Percentiles rank a stretch among this genome's conserved stretches.
Conservation (phyloP, 108 stramenopile genomes). For the Nitzschia putrida region DNA sequence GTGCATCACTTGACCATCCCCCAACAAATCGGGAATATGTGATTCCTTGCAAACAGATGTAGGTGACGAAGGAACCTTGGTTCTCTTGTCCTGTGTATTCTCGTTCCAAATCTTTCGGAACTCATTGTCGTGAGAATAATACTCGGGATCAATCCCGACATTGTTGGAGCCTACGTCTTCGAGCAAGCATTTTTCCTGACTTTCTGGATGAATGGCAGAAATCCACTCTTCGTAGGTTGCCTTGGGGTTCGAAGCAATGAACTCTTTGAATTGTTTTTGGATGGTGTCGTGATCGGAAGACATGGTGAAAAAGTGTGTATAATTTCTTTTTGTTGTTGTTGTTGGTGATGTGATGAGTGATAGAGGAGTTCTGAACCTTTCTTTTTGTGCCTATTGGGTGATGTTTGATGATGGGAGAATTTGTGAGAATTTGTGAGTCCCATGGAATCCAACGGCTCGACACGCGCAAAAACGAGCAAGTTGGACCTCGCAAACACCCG, state of each 20-base stretch:
- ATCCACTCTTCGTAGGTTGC: constrained; percentile 66
- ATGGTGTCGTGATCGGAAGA: background rate
- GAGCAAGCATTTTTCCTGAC: constrained; percentile 15
- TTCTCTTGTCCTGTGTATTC: background rate
- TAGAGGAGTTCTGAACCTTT: too few species aligned
- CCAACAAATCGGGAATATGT: constrained; percentile 11
- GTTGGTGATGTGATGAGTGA: too few species aligned
- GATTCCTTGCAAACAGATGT: background rate
- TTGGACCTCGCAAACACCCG: background rate
- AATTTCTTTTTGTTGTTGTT: too few species aligned
- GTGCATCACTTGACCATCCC: constrained; percentile 11
- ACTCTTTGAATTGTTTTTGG: constrained; percentile 11
- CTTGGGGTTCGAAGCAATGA: constrained; percentile 6
- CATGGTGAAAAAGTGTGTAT: too few species aligned
- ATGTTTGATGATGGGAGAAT: background rate
- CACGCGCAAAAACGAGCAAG: background rate
- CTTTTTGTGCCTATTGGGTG: background rate
- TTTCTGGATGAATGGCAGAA: constrained; percentile 60
- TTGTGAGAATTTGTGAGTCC: constrained; percentile 2
- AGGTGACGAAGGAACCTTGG: constrained; percentile 6
- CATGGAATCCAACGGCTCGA: background rate
- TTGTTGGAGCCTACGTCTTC: constrained; percentile 7
- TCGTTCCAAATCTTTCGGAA: constrained; percentile 9
- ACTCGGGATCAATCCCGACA: constrained; percentile 10
- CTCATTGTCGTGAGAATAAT: constrained; percentile 19